Percentiles rank a stretch among this genome's conserved stretches.
Evolutionary conservation across 139 green algal genomes (phyloP).

Genomic region (Coelastrella sp.): DNA sequence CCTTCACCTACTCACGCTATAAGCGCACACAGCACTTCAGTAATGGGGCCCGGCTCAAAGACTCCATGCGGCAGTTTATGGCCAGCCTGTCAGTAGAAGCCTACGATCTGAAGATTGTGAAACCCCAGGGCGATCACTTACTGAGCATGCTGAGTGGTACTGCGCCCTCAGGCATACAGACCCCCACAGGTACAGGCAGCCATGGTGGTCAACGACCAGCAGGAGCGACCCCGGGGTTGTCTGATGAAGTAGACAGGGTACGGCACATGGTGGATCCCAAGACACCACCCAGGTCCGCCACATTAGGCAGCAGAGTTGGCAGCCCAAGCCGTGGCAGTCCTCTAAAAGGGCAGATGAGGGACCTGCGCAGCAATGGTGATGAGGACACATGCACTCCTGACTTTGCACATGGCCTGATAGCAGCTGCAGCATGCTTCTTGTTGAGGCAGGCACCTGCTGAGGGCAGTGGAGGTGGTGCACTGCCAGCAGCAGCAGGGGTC

Average conservation of each 20-base stretch:
- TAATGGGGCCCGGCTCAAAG: slow-evolving; percentile 37
- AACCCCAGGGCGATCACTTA: slow-evolving; percentile 23
- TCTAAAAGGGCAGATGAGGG: neutral
- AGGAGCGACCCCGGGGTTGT: neutral
- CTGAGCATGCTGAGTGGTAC: neutral
- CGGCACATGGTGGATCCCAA: slow-evolving; percentile 11
- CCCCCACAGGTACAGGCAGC: slow-evolving; percentile 8
- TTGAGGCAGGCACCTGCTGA: slow-evolving; percentile 44
- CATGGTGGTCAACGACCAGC: neutral
- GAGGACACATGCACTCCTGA: slow-evolving; percentile 11
- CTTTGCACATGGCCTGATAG: slow-evolving; percentile 45
- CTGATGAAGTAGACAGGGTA: neutral
- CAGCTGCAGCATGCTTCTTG: slow-evolving; percentile 51
- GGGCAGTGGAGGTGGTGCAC: slow-evolving; percentile 4
- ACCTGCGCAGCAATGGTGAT: neutral
- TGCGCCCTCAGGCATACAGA: neutral
- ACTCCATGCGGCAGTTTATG: slow-evolving; percentile 51
- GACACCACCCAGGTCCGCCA: neutral
- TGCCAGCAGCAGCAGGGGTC: neutral
- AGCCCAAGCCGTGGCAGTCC: slow-evolving; percentile 10
- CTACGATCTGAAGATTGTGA: slow-evolving; percentile 48
- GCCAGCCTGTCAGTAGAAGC: slow-evolving; percentile 47
- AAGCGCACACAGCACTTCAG: slow-evolving; percentile 17
- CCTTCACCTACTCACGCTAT: slow-evolving; percentile 53
- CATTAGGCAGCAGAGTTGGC: neutral